Evolutionary conservation across 2,329 filamentous ascomycete species (phyloP), one percentile per base, ranked within the genome.

Genomic region (Tolypocladium album): DNA sequence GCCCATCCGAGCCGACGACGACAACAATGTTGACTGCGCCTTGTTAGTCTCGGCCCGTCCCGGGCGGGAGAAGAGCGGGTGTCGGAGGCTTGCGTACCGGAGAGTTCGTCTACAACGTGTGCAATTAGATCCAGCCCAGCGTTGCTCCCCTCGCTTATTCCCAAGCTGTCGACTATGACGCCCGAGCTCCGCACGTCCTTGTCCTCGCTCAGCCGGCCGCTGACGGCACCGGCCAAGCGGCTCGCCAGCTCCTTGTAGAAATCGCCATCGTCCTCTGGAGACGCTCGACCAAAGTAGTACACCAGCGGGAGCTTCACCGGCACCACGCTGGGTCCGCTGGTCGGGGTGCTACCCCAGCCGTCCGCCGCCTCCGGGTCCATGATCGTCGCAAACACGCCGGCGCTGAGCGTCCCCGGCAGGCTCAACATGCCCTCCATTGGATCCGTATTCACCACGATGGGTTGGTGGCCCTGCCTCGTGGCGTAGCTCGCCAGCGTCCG

Each of bases 251-350:
- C 82, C 68, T 85, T 88, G 76, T 89, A 97, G 52, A 93, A 75
- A 40, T 79, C 82, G 0, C 83, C 79, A 62, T 91, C 88, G 57
- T 91, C 88, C 66, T 91, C 87, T 0, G 90, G 83, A 63, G 80
- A 85, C 58, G 84, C 80, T 63, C 88, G 79, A 20, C 94, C 93
- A 72, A 90, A 96, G 73, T 92, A 90, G 71, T 96, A 96, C 36
- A 93, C 91, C 59, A 99, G 77, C 6, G 94, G 94, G 67, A 96
- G 80, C 78, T 97, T 97, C 58, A 96, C 90, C 0, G 93, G 92
- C 22, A 96, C 86, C 0, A 87, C 84, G 66, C 88, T 94, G 0
- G 94, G 92, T 0, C 93, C 94, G 65, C 89, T 95, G 67, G 92
- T 96, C 0, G 93, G 92, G 66, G 90, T 92, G 65, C 84, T 90